Evolutionary conservation across 306 rosid species (phyloP), one percentile per base, ranked within the genome.

Genomic region (Rosa persica): DNA sequence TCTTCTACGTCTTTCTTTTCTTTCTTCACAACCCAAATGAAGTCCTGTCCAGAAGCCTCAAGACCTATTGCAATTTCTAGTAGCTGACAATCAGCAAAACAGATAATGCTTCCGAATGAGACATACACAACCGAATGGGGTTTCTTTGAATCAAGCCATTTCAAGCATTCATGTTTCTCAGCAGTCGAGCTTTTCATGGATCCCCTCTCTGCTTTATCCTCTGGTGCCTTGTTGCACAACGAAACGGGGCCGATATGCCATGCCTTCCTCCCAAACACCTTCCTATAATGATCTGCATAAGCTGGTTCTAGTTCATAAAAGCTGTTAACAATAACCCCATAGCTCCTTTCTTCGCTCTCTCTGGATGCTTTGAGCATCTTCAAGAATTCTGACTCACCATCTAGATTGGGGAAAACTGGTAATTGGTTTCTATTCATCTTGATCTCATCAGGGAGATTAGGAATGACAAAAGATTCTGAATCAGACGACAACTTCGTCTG

Each of bases 191-290:
- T 78, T 85, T 84, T 78, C 3, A 34, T 79, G 1, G 62, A 22
- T 71, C 87, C 93, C 65, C 87, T 87, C 0, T 5, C 10, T 43
- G 79, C 83, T 46, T 86, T 86, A 1, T 85, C 89, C 27, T 79
- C 77, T 58, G 25, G 46, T 0, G 38, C 43, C 27, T 80, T 80
- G 0, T 79, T 85, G 71, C 83, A 79, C 15, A 85, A 47, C 8
- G 86, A 85, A 49, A 91, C 78, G 0, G 89, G 93, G 1, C 97
- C 97, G 15, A 89, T 75, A 43, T 76, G 87, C 97, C 93, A 91
- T 0, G 89, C 87, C 67, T 58, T 89, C 54, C 84, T 76, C 19
- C 93, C 90, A 5, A 83, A 78, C 7, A 40, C 76, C 0, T 82
- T 84, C 23, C 74, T 81, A n/a, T 85, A 89, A 74, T 82, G 76